A percentile compares a stretch with the other conserved stretches of the same genome.
Conservation (phyloP, 768 basidiomycete species). For the Pisolithus orientalis region DNA sequence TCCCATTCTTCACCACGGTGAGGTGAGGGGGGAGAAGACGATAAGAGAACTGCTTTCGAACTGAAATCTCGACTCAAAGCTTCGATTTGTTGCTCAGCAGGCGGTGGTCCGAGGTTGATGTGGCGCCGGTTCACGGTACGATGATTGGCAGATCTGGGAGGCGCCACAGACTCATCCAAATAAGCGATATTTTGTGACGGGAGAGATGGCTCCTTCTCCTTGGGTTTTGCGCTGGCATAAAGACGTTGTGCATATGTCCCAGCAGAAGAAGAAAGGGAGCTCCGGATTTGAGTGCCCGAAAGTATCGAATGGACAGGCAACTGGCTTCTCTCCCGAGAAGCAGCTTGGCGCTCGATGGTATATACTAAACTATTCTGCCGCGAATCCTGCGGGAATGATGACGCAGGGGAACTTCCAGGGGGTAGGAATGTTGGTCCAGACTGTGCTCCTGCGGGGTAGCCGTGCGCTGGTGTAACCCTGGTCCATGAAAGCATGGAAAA, state of each 20-base stretch:
- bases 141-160: neutral
- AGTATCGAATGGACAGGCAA: neutral
- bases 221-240: neutral
- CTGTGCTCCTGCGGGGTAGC: too few species aligned
- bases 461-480: too few species aligned
- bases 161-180: neutral
- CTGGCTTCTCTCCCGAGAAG: neutral
- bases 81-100: neutral
- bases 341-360: neutral
- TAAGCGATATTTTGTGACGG: neutral
- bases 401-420: neutral
- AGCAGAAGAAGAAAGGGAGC: neutral
- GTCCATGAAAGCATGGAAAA: too few species aligned
- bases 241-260: neutral
- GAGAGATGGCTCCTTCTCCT: neutral
- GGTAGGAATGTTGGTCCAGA: neutral
- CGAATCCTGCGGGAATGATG: neutral
- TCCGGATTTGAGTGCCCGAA: neutral
- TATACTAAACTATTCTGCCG: neutral
- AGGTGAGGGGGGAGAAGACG: neutral
- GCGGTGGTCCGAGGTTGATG: neutral
- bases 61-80: neutral
- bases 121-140: too few species aligned
- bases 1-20: neutral
- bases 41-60: neutral